Base-by-base conservation (phyloP, 768 basidiomycete genomes). In the Lanmaoa pseudosensibilis region DNA sequence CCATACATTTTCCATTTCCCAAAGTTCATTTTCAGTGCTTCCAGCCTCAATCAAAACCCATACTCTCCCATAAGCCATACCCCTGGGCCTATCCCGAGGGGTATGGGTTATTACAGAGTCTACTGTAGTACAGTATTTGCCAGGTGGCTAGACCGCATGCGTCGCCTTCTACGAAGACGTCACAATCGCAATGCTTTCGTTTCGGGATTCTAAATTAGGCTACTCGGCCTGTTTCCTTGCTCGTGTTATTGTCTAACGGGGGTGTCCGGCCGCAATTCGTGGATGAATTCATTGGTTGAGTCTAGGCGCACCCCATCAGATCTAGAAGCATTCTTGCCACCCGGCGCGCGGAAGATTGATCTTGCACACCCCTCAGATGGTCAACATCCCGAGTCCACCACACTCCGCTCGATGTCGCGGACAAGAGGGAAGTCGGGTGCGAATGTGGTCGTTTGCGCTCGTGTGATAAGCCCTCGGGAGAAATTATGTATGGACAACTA, bases 191-290 rank as follows among this genome's bases (percentile, higher is more conserved):
- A 44, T 18, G 30, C n/a, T 6, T 18, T 19, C 23, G n/a, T 27
- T 16, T n/a, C 54, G 53, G 52, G 19, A 55, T 43, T 55, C 38
- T 30, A 30, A 54, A 16, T n/a, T n/a, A n/a, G n/a, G n/a, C 27
- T 13, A 41, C 25, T 13, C 25, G 25, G 25, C 25, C 25, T 48
- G 30, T n/a, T 40, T 34, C 32, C 49, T 23, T 6, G 44, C n/a
- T 13, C 21, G 11, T 25, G 27, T 46, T 21, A 27, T 27, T 27
- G 27, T 27, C 6, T 27, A 27, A 27, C 4, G 27, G 27, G 5
- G 27, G 27, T 30, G 27, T 51, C 32, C 34, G 10, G 48, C 23
- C 23, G 11, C 47, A 13, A 38, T 7, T 16, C 25, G n/a, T 34
- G 32, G 25, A n/a, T 37, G 46, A 38, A 50, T 51, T 27, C 25